Evolutionary conservation across 176 grass and related monocot genomes (phyloP).

Genomic region (Oryza glumipatula): DNA sequence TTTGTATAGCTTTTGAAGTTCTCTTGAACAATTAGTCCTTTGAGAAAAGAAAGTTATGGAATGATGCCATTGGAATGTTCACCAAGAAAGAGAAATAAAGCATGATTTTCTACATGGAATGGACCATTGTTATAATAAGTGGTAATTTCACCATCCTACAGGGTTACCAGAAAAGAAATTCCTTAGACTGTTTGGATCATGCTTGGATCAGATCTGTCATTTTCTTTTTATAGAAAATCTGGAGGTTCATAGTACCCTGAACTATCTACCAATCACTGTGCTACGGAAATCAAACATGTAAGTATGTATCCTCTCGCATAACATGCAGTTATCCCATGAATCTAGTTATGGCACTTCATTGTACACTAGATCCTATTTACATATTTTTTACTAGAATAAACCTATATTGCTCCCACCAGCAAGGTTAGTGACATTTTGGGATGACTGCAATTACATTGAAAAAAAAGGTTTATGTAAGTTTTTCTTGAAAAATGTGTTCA

Average conservation of each 20-base stretch:
- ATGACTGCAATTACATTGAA: not conserved
- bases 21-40: not conserved
- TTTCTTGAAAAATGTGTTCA: not conserved
- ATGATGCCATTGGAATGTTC: not conserved
- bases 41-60: not conserved
- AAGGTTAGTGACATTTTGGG: not conserved
- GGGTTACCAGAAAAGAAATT: not conserved
- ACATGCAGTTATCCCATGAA: conserved; percentile 6
- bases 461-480: not conserved
- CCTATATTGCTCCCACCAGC: not conserved
- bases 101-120: not conserved
- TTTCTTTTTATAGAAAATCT: not conserved
- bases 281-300: conserved; percentile 2
- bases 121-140: not conserved
- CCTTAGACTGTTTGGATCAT: conserved; percentile 5
- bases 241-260: not conserved
- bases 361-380: not conserved
- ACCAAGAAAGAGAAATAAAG: not conserved
- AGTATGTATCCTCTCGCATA: not conserved
- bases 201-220: not conserved
- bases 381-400: not conserved
- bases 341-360: conserved; percentile 21
- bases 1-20: conserved; percentile 13
- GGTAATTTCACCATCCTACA: not conserved
- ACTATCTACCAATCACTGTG: not conserved